Conservation (phyloP, 2,329 filamentous ascomycete genomes). For the Phialophora verrucosa region DNA sequence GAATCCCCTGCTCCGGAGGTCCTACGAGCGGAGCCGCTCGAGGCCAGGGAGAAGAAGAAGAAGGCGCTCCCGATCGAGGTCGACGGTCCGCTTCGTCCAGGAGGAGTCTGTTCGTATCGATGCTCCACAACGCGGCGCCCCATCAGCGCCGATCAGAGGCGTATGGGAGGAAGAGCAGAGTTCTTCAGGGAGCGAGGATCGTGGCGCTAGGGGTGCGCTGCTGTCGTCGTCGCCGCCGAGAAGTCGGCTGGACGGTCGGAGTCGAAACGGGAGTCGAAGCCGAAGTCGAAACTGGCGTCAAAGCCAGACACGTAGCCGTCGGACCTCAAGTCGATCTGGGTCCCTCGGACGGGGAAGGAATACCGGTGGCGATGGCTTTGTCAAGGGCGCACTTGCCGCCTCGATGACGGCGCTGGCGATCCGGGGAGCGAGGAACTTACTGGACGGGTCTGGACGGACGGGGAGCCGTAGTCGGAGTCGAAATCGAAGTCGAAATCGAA, state of each 20-base stretch:
- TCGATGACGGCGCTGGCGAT: neutral
- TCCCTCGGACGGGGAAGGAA: neutral
- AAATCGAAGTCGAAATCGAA: neutral
- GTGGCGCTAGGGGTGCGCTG: neutral
- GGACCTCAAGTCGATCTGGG: neutral
- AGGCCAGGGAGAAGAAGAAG: neutral
- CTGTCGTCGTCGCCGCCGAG: neutral
- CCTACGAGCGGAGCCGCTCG: conserved; percentile 1
- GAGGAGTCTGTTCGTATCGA: neutral
- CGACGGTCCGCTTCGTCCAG: neutral
- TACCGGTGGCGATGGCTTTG: neutral
- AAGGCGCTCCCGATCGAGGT: neutral
- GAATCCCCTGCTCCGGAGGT: conserved; percentile 5
- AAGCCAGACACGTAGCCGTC: neutral
- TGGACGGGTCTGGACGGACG: neutral
- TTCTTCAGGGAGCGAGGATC: neutral
- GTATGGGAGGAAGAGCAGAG: neutral
- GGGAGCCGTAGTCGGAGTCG: neutral
- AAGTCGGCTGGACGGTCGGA: neutral
- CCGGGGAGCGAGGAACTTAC: neutral
- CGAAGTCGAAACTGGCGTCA: neutral
- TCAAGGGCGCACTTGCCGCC: neutral
- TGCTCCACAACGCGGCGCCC: neutral
- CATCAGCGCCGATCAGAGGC: neutral
- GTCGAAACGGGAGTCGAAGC: neutral